These are phyloP conservation scores for Schizochytrium sp. DNA, from an alignment of 108 stramenopile species.

Conservation along the genomic window DNA sequence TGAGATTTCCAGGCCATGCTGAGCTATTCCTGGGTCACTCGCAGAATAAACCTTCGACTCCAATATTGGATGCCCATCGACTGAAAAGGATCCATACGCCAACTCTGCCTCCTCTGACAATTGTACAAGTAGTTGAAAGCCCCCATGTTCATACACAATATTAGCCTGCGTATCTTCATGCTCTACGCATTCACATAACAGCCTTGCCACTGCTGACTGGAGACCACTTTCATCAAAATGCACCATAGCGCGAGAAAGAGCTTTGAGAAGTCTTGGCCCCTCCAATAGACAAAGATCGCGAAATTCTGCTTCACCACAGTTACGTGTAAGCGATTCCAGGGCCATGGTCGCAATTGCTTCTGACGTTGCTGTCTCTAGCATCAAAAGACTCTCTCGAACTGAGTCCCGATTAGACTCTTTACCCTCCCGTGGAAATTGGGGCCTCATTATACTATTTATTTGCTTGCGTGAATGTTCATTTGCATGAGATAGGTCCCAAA, in stretches of 20 bases:
- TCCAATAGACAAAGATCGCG: neutral
- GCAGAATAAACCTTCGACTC: neutral
- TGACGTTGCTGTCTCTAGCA: neutral
- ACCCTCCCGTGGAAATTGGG: neutral
- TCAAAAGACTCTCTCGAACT: neutral
- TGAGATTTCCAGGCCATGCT: neutral
- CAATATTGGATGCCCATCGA: neutral
- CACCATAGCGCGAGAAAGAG: neutral
- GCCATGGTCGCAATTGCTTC: neutral
- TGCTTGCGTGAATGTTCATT: neutral
- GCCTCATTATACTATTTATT: neutral
- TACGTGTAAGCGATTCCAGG: neutral
- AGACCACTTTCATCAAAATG: neutral
- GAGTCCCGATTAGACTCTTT: neutral
- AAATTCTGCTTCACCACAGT: constrained; percentile 6
- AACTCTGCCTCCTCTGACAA: constrained; percentile 18
- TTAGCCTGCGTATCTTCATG: neutral
- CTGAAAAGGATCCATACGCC: neutral
- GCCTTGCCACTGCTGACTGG: neutral
- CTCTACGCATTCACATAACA: neutral
- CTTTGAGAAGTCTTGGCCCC: neutral
- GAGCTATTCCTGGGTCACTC: neutral
- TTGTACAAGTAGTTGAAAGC: constrained; percentile 1
- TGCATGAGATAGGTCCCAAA: neutral
- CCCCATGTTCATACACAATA: neutral